These are phyloP conservation scores for Calocybe gangraenosa DNA, from an alignment of 768 basidiomycete species.

Conservation along the genomic window DNA sequence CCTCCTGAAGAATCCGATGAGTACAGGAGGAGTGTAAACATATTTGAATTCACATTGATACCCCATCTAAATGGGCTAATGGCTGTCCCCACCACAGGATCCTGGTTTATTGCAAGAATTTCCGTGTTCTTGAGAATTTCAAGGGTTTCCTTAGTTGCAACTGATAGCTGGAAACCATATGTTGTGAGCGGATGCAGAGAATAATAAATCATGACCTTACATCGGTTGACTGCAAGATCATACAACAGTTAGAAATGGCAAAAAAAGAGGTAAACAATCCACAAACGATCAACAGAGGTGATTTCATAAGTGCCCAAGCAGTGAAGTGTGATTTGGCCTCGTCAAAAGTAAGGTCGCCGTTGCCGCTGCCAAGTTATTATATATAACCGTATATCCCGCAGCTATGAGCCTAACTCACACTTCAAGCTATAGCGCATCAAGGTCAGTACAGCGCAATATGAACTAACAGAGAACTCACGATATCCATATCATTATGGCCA, in stretches of 20 bases:
- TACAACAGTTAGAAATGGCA: background rate
- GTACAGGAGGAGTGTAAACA: background rate
- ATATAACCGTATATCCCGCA: background rate
- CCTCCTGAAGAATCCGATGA: conserved; percentile 19
- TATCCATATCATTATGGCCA: conserved; percentile 69
- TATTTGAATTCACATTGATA: conserved; percentile 42
- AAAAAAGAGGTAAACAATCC: background rate
- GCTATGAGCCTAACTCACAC: conserved; percentile 31
- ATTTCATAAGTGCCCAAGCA: conserved; percentile 68
- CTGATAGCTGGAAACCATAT: conserved; percentile 29
- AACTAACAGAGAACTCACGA: conserved; percentile 32
- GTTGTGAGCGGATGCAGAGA: background rate
- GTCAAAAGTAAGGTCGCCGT: conserved; percentile 56
- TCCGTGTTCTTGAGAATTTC: conserved; percentile 60
- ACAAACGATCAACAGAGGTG: no score
- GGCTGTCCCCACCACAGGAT: conserved; percentile 56
- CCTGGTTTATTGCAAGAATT: conserved; percentile 67
- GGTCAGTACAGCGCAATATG: background rate
- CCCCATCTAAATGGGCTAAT: conserved; percentile 71
- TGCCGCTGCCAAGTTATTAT: conserved; percentile 39
- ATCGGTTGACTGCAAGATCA: conserved; percentile 16
- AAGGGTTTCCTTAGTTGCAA: conserved; percentile 45
- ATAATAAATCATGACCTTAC: conserved; percentile 1
- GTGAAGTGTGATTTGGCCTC: conserved; percentile 70
- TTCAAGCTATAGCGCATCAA: conserved; percentile 38